Base-by-base conservation (phyloP, 1,139 yeast genomes). In the Yamadazyma blattariae region DNA sequence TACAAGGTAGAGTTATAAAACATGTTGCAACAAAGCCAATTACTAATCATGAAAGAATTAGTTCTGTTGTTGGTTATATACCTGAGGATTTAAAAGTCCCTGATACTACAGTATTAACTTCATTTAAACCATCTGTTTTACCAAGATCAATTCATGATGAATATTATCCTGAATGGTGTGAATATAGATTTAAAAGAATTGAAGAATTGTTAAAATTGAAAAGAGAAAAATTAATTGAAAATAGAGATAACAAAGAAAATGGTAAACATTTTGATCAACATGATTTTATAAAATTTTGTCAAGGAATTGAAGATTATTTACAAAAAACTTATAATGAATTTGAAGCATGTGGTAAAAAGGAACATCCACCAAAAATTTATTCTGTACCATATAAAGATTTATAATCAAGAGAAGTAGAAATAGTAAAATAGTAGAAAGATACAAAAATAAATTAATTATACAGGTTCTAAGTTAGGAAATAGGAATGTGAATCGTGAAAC, bases 121-220 rank as follows among this genome's bases (percentile, higher is more conserved):
- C 76, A 3, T 67, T 64, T 33, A 64, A 60, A 42, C 74, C 76
- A 7, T 64, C 64, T 30, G 54, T 56, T 29, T 56, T 61, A 36
- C 60, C 59, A 23, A 62, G 68, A 17, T 57, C 69, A 7, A 48
- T 60, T 25, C 67, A 64, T 47, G 57, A 67, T 44, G 64, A 58
- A 25, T 69, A 66, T 45, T 72, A 71, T 46, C 71, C 71, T 12
- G 69, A 67, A 31, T 72, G 72, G 70, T 56, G 71, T 39, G 55
- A 58, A 27, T 71, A 67, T 51, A 58, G 75, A 44, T 56, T 68
- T 36, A 38, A 50, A 10, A 54, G 71, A 33, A 52, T 70, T 26
- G 48, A 55, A 34, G 57, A 57, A 29, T 59, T 73, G 48, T 50
- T 68, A 16, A 47, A 51, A 8, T 31, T 46, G 7, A 52, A 65